Evolutionary conservation across 345 rosid genomes (phyloP).

Genomic region (Hypericum androsaemum): DNA sequence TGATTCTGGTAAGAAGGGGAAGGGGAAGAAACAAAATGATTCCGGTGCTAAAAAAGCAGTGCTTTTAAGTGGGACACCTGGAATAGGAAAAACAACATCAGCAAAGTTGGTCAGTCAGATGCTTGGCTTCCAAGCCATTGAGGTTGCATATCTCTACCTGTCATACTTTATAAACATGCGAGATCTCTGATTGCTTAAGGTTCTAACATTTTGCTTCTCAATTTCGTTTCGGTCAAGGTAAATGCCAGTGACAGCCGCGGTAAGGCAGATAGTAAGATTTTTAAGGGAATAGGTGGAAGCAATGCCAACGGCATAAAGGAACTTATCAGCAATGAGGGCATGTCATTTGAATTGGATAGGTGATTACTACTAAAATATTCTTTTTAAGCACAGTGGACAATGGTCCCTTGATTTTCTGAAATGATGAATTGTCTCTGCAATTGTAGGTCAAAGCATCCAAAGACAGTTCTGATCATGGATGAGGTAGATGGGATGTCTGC

Average conservation of each 20-base stretch:
- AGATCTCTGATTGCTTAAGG: conserved; percentile 9
- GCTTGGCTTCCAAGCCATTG: conserved; percentile 90
- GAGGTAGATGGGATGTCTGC: conserved; percentile 99
- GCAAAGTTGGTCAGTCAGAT: conserved; percentile 86
- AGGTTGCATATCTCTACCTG: conserved; percentile 33
- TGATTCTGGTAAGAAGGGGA: conserved; percentile 53
- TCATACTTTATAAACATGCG: background rate
- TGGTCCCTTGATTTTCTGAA: background rate
- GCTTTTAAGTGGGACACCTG: conserved; percentile 88
- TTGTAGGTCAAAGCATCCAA: conserved; percentile 61
- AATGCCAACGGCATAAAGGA: conserved; percentile 92
- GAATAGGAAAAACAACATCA: conserved; percentile 91
- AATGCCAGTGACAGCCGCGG: conserved; percentile 99
- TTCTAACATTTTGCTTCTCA: background rate
- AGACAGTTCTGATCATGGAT: conserved; percentile 90
- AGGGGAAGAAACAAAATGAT: conserved; percentile 68
- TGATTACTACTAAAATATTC: conserved; percentile 13
- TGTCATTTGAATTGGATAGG: conserved; percentile 55
- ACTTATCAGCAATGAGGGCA: conserved; percentile 78
- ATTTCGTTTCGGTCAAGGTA: conserved; percentile 34
- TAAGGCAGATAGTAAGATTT: conserved; percentile 70
- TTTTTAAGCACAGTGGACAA: background rate
- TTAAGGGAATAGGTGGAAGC: conserved; percentile 92
- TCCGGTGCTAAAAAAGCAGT: conserved; percentile 69
- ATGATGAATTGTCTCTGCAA: conserved; percentile 11